These are phyloP conservation scores for Fusarium coicis DNA, from an alignment of 2,329 filamentous ascomycete species.

Conservation along the genomic window DNA sequence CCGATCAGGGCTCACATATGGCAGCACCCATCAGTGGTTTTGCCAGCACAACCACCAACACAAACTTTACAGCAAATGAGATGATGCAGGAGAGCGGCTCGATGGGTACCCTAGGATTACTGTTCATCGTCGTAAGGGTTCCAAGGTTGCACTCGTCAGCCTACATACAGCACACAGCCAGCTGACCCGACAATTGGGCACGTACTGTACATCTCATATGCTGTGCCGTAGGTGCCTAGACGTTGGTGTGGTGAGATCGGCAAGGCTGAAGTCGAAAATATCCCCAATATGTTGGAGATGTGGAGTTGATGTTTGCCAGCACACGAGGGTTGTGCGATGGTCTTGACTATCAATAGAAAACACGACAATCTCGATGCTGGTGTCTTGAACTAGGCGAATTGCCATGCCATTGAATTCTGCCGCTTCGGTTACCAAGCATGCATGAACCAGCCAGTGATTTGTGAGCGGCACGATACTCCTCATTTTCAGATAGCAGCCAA, in stretches of 20 bases:
- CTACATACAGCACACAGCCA: constrained; percentile 32
- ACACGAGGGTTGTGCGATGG: constrained; percentile 5
- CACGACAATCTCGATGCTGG: constrained; percentile 23
- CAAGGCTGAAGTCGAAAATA: constrained; percentile 33
- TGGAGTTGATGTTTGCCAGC: constrained; percentile 22
- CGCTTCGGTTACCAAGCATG: background rate
- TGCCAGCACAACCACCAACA: constrained; percentile 33
- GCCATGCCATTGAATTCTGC: constrained; percentile 9
- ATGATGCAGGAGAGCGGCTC: constrained; percentile 5
- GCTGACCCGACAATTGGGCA: constrained; percentile 30
- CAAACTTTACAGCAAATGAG: constrained; percentile 17
- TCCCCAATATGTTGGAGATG: constrained; percentile 10
- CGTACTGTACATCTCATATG: constrained; percentile 7
- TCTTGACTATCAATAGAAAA: constrained; percentile 7
- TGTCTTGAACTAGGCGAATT: constrained; percentile 4
- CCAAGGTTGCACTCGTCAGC: constrained; percentile 37
- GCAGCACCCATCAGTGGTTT: constrained; percentile 26
- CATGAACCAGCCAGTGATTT: constrained; percentile 4
- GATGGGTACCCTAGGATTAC: constrained; percentile 2
- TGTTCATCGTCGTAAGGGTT: background rate
- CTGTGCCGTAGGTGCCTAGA: constrained; percentile 31
- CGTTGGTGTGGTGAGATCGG: constrained; percentile 25
- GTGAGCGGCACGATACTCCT: background rate
- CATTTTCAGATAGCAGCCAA: constrained; percentile 3
- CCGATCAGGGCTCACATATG: constrained; percentile 5